phyloP scores from a whole-genome alignment of 2,329 filamentous ascomycete species.

The Sarocladiaceae sp. region DNA sequence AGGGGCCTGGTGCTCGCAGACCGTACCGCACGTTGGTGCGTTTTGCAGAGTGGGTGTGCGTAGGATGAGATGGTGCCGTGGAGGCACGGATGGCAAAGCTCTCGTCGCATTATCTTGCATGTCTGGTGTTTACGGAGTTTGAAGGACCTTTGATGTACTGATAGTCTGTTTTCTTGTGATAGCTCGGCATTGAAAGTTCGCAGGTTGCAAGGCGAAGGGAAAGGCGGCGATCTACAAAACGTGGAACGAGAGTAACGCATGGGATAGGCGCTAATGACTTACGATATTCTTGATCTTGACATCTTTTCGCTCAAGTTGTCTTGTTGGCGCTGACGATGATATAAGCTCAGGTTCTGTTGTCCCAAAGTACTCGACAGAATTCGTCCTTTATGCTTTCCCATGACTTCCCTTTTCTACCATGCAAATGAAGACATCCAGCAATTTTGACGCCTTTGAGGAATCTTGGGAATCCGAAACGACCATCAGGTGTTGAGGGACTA shows the following conservation, averaged over 20 bases:
- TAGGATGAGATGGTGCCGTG: constrained; percentile 22
- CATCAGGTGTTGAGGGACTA: too few species aligned
- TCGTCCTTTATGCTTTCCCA: too few species aligned
- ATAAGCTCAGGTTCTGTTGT: too few species aligned
- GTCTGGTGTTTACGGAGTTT: constrained; percentile 6
- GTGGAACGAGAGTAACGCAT: background rate
- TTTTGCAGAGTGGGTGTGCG: constrained; percentile 83
- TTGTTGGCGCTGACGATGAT: too few species aligned
- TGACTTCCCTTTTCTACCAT: too few species aligned
- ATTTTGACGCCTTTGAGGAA: too few species aligned
- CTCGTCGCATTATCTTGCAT: background rate
- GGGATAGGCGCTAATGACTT: background rate
- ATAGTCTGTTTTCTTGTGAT: background rate
- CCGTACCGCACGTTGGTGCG: constrained; percentile 80
- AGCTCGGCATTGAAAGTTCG: background rate
- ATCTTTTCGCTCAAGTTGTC: background rate
- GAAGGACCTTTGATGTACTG: background rate
- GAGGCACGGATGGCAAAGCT: background rate
- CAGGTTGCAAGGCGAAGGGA: background rate
- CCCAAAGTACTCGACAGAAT: too few species aligned
- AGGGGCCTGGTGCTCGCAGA: constrained; percentile 78
- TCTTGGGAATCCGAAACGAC: too few species aligned
- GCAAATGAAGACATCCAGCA: too few species aligned
- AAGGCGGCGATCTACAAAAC: background rate
- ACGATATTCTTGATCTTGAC: constrained; percentile 1